A percentile compares a stretch with the other conserved stretches of the same genome.
Conservation (phyloP, 2,329 filamentous ascomycete species). For the Aspergillus tubingensis region DNA sequence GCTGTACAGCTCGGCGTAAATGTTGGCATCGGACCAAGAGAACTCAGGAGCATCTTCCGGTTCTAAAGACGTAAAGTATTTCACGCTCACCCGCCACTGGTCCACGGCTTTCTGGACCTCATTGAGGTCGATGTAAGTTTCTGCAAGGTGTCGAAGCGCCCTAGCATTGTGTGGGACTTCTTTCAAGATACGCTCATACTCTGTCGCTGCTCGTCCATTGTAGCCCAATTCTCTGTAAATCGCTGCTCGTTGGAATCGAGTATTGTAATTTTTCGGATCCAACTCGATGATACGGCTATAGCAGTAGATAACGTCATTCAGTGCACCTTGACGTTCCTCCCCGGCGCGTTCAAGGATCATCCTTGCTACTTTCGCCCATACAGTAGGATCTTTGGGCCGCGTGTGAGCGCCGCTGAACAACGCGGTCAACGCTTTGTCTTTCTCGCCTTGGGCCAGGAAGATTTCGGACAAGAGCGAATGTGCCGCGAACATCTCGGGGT, state of each 20-base stretch:
- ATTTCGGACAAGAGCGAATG: constrained; percentile 64
- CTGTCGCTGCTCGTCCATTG: constrained; percentile 49
- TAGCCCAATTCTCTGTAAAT: constrained; percentile 55
- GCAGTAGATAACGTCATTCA: constrained; percentile 56
- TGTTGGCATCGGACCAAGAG: constrained; percentile 80
- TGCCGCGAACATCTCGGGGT: constrained; percentile 64
- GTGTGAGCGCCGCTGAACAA: constrained; percentile 61
- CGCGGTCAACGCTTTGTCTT: constrained; percentile 58
- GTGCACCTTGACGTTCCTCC: constrained; percentile 43
- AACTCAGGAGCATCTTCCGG: constrained; percentile 50
- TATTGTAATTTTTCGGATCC: constrained; percentile 54
- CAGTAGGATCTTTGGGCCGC: constrained; percentile 54
- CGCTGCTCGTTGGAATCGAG: constrained; percentile 58
- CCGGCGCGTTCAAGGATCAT: constrained; percentile 54
- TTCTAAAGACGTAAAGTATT: constrained; percentile 49
- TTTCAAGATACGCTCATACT: constrained; percentile 58
- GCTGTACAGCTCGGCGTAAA: constrained; percentile 79
- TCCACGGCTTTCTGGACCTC: constrained; percentile 52
- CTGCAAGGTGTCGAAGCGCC: constrained; percentile 58
- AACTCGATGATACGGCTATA: constrained; percentile 57
- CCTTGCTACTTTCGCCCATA: constrained; percentile 61
- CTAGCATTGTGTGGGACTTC: constrained; percentile 56
- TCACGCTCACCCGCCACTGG: constrained; percentile 56
- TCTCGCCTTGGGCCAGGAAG: constrained; percentile 57
- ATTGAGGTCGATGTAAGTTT: constrained; percentile 56